Conservation (phyloP, 108 stramenopile genomes). For the Cyclotella cryptica region DNA sequence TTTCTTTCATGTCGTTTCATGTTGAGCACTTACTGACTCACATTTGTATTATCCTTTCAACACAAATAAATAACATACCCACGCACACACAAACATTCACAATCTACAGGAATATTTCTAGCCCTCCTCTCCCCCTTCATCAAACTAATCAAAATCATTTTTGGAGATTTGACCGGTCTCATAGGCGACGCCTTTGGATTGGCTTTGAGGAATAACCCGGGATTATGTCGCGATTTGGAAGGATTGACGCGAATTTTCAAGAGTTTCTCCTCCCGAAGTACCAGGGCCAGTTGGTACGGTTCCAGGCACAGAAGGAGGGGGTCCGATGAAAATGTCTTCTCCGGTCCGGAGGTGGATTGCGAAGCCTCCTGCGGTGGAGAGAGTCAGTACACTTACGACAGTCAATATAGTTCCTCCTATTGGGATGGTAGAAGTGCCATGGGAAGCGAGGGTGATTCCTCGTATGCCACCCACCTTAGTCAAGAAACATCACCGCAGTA, state of each 20-base stretch:
- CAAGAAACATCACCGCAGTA: constrained; percentile 7
- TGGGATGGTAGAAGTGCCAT: constrained; percentile 3
- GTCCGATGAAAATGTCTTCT: background rate
- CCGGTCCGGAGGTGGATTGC: background rate
- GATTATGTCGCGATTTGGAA: constrained; percentile 20
- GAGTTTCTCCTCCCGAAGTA: background rate
- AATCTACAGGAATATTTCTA: constrained; percentile 27
- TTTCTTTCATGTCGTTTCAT: no score
- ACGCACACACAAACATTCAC: no score
- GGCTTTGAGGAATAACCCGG: constrained; percentile 5
- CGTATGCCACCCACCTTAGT: no score
- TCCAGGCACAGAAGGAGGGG: background rate
- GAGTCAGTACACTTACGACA: background rate
- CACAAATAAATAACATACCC: no score
- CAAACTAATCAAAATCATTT: constrained; percentile 28
- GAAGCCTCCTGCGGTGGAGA: background rate
- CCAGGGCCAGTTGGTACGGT: background rate
- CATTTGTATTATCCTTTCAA: no score
- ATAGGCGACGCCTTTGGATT: constrained; percentile 26
- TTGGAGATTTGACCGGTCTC: constrained; percentile 32
- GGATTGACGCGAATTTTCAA: constrained; percentile 22
- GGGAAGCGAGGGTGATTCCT: constrained; percentile 5
- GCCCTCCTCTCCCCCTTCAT: constrained; percentile 32
- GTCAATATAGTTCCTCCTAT: background rate
- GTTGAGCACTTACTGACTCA: no score